Evolutionary conservation across 257 asterid genomes (phyloP).

Genomic region (Parsonsia alboflavescens): DNA sequence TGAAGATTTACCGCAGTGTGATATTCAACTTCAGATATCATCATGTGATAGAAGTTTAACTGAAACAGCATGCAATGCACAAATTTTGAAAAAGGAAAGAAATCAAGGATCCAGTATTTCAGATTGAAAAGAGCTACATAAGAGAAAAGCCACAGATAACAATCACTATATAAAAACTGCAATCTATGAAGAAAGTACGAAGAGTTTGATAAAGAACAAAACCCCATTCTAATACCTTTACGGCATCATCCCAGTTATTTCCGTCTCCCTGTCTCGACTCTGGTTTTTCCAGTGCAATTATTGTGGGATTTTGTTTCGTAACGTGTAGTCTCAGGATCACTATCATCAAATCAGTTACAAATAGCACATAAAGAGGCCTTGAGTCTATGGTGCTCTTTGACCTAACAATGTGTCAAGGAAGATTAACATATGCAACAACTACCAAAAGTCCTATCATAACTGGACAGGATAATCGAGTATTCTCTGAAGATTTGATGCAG

Average conservation of each 20-base stretch:
- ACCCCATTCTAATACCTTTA: conserved; percentile 56
- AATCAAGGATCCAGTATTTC: neutral
- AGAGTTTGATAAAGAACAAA: conserved; percentile 55
- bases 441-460: conserved; percentile 50
- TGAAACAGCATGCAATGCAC: neutral
- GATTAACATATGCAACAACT: conserved; percentile 40
- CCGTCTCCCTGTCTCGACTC: conserved; percentile 19
- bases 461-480: conserved; percentile 53
- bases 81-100: neutral
- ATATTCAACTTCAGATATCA: neutral
- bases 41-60: neutral
- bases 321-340: conserved; percentile 41
- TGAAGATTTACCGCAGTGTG: no score
- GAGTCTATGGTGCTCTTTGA: conserved; percentile 56
- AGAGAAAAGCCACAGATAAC: conserved; percentile 61
- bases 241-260: conserved; percentile 49
- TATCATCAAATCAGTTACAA: conserved; percentile 48
- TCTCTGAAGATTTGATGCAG: conserved; percentile 57
- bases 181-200: conserved; percentile 62
- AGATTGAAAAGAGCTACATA: conserved; percentile 10
- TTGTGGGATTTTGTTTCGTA: conserved; percentile 15
- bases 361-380: conserved; percentile 59
- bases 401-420: conserved; percentile 40
- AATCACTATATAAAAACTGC: conserved; percentile 63
- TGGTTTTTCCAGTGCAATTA: conserved; percentile 13